These are phyloP conservation scores for Cercospora nicotianae DNA, from an alignment of 2,329 filamentous ascomycete species.

Conservation along the genomic window DNA sequence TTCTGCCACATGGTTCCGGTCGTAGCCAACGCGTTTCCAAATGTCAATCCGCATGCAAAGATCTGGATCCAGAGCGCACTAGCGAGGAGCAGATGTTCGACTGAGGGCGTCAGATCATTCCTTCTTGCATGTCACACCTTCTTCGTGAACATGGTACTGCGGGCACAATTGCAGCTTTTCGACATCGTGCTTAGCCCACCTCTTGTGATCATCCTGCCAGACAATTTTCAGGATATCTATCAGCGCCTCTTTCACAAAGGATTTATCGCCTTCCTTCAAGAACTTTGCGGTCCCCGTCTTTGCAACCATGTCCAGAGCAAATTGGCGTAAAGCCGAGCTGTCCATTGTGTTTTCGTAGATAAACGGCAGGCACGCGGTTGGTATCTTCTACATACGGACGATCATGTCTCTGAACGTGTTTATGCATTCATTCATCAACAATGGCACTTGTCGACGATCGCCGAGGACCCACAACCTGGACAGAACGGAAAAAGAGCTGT, in stretches of 20 bases:
- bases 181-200: not conserved
- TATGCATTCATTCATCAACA: conserved; percentile 18
- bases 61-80: not conserved
- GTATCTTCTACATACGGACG: not conserved
- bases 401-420: not conserved
- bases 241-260: not conserved
- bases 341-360: conserved; percentile 14
- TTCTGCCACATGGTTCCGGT: not conserved
- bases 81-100: not conserved
- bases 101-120: not conserved
- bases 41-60: not conserved
- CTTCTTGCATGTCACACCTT: conserved; percentile 10
- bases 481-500: not conserved
- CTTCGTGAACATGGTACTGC: not conserved
- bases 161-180: not conserved
- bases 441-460: conserved; percentile 17
- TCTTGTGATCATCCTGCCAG: not conserved
- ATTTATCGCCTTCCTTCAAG: not conserved
- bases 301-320: not conserved
- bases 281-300: not conserved
- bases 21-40: not conserved
- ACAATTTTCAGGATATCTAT: conserved; percentile 3
- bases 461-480: conserved; percentile 15
- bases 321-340: not conserved
- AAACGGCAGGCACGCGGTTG: not conserved